Conservation (phyloP, 129 eudicot species). For the Centella asiatica region DNA sequence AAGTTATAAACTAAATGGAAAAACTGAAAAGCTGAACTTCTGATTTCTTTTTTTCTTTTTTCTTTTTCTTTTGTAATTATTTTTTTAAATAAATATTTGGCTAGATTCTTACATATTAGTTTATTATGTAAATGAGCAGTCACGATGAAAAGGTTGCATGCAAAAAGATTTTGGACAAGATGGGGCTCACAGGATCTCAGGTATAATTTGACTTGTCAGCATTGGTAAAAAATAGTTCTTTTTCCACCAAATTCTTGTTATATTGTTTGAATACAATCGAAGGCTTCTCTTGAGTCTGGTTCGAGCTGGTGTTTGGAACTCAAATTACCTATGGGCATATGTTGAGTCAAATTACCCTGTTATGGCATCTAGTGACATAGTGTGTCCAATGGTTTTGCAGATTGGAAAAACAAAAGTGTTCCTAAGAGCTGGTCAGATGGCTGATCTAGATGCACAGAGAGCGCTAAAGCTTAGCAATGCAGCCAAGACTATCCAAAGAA, state of each 20-base stretch:
- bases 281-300: background rate
- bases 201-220: slow-evolving; percentile 25
- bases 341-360: too few relatives aligned
- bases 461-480: slow-evolving; percentile 63
- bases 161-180: slow-evolving; percentile 66
- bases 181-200: slow-evolving; percentile 74
- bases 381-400: slow-evolving; percentile 37
- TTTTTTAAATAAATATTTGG: background rate
- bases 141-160: slow-evolving; percentile 59
- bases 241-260: too few relatives aligned
- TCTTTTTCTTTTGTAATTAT: background rate
- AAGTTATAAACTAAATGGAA: too few relatives aligned
- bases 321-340: too few relatives aligned
- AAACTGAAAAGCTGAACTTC: too few relatives aligned
- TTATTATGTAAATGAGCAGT: slow-evolving; percentile 30
- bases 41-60: too few relatives aligned
- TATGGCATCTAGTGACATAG: slow-evolving; percentile 10
- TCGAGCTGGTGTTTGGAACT: too few relatives aligned
- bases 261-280: background rate
- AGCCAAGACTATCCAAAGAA: slow-evolving; percentile 65
- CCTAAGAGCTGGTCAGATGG: slow-evolving; percentile 99
- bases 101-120: slow-evolving; percentile 1
- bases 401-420: slow-evolving; percentile 90
- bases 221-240: background rate
- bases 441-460: slow-evolving; percentile 79